Evolutionary conservation across 2,329 filamentous ascomycete species (phyloP).

Genomic region (Colletotrichum destructivum): DNA sequence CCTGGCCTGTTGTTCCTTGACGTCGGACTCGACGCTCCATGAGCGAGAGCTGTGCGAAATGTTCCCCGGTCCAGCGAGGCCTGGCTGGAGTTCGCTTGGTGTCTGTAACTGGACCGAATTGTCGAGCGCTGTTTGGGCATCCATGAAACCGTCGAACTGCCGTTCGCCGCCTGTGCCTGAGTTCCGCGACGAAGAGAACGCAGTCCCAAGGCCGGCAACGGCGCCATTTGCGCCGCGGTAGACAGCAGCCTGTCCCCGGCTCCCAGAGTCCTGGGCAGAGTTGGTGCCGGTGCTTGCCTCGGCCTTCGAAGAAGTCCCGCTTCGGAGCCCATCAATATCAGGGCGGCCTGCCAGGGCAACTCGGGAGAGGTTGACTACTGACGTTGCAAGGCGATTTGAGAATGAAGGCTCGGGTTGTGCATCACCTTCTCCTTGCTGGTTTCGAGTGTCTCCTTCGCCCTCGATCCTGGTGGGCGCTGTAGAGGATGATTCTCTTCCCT

Average conservation of each 20-base stretch:
- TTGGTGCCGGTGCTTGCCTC: constrained; percentile 11
- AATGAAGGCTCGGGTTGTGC: constrained; percentile 9
- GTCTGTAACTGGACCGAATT: neutral
- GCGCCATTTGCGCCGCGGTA: neutral
- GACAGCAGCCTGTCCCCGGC: neutral
- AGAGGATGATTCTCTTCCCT: constrained; percentile 20
- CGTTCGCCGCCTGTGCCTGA: constrained; percentile 19
- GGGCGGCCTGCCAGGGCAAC: constrained; percentile 9
- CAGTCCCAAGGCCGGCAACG: neutral
- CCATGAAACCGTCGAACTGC: constrained; percentile 21
- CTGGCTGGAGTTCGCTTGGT: neutral
- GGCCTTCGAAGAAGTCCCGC: constrained; percentile 17
- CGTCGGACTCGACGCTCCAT: constrained; percentile 10
- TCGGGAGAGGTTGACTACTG: constrained; percentile 27
- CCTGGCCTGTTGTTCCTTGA: constrained; percentile 32
- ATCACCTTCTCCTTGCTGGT: neutral
- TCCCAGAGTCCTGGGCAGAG: neutral
- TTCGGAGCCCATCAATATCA: constrained; percentile 4
- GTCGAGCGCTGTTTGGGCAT: neutral
- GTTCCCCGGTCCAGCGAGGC: neutral
- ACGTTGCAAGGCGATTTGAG: constrained; percentile 19
- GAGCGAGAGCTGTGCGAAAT: neutral
- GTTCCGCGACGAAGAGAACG: constrained; percentile 37
- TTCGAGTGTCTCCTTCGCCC: neutral
- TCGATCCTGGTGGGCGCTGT: neutral